A percentile compares a stretch with the other conserved stretches of the same genome.
Conservation (phyloP, 1,284 basidiomycete genomes). For the Irpex sp. region DNA sequence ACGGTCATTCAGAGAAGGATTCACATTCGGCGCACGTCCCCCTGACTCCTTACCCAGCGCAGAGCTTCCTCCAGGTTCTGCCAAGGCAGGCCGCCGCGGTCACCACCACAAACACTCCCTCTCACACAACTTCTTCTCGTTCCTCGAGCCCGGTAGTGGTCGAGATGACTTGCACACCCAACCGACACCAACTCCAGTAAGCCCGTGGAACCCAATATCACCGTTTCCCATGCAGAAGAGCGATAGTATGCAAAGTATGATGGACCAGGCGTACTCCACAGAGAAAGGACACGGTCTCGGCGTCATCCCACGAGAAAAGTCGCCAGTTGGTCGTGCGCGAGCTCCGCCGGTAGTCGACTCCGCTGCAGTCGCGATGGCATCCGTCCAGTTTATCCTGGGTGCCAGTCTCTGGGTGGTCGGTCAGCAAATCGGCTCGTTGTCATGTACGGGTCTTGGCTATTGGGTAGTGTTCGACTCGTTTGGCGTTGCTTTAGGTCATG, state of each 20-base stretch:
- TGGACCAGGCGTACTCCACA: background rate
- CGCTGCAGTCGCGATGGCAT: slow-evolving; percentile 27
- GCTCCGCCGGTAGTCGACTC: slow-evolving; percentile 19
- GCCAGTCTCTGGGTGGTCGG: slow-evolving; percentile 87
- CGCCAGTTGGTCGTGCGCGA: slow-evolving; percentile 20
- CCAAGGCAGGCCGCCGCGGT: slow-evolving; percentile 49
- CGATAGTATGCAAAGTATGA: background rate
- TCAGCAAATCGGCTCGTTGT: slow-evolving; percentile 84
- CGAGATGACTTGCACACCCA: slow-evolving; percentile 40
- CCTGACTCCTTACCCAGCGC: slow-evolving; percentile 32
- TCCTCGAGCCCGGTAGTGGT: slow-evolving; percentile 33
- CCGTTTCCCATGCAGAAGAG: slow-evolving; percentile 28
- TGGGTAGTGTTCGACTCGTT: slow-evolving; percentile 94
- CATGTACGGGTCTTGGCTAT: slow-evolving; percentile 90
- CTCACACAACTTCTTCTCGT: slow-evolving; percentile 89
- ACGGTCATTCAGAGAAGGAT: slow-evolving; percentile 48
- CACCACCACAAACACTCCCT: slow-evolving; percentile 94
- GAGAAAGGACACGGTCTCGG: slow-evolving; percentile 9
- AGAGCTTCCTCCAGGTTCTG: background rate
- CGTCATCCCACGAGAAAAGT: slow-evolving; percentile 14
- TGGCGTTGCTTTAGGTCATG: slow-evolving; percentile 61
- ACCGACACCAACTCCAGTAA: slow-evolving; percentile 46
- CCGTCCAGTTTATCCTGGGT: slow-evolving; percentile 56
- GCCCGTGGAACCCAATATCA: slow-evolving; percentile 49
- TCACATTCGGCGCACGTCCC: slow-evolving; percentile 59